Base-by-base conservation (phyloP, 2,329 filamentous ascomycete genomes). In the Pseudopyricularia javanii region DNA sequence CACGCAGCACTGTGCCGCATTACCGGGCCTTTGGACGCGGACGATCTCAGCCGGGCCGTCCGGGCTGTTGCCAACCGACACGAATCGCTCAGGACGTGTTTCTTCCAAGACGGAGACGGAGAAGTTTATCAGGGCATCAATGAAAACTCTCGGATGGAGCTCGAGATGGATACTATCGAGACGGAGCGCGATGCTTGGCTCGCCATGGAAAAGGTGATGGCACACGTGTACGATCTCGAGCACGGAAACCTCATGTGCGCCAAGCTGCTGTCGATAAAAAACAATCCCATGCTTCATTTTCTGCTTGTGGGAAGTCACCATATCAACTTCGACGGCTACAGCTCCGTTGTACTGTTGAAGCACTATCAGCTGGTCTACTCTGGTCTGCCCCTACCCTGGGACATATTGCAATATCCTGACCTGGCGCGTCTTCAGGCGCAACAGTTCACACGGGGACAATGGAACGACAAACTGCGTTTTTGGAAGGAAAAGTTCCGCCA, bases 281-380 rank as follows among this genome's bases (percentile, higher is more conserved):
- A 24, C 17, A 64, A 62, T 0, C 55, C 61, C 1, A 62, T 60
- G 0, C 51, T 56, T 1, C 68, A 74, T 54, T 69, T 63, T 56
- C 54, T 78, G 3, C 37, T 80, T 0, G 48, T 79, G 5, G 62
- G 62, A 1, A 67, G 65, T 47, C 74, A 78, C 54, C 74, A 78
- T 56, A 76, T 79, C 35, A 61, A 66, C 33, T 68, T 79, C 65
- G 76, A 80, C 55, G 74, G 70, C 1, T 55, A 69, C 35, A 73
- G 72, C 47, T 67, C 67, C 3, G 56, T 70, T 9, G 56, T 76
- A 2, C 62, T 79, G 17, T 53, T 74, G 11, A 30, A 55, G 0
- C 73, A 79, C 35, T 54, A 78, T 2, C 63, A 72, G 15, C 66
- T 63, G 28, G 65, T 60, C 0, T 78, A 78, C 59, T 61, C 61